Base-by-base conservation (phyloP, 495 filamentous ascomycete genomes). In the Talaromyces adpressus region DNA sequence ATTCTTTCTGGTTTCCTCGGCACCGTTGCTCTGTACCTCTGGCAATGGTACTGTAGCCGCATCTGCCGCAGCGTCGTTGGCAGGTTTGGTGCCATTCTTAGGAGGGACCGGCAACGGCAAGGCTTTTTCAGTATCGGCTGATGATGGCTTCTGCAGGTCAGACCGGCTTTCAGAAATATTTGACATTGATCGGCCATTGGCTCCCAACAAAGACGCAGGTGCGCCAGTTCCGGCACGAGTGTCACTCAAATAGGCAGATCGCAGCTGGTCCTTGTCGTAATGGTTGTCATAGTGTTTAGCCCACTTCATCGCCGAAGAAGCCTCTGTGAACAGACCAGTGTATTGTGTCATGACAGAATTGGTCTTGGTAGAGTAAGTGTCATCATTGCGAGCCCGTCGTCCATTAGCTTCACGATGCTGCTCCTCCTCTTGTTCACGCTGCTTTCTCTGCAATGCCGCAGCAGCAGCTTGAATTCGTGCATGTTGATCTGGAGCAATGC, bases 301-400 rank as follows among this genome's bases (percentile, higher is more conserved):
- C 94, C 94, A 98, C 72, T 97, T 93, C 87, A 98, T 89, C 11
- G 94, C 94, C 25, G 92, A 88, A 16, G 88, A 92, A 18, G 92
- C 95, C 69, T 94, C 94, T 62, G 81, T 93, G 69, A 96, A 75
- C 59, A 98, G 90, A 39, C 85, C 83, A 8, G 93, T 89, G 70
- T 96, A 92, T 47, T 97, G 82, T 12, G 93, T 97, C 68, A 98
- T 83, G 23, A 96, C 85, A 58, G 94, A 98, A 75, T 89, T 93
- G 1, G 94, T 98, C 81, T 92, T 95, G 56, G 83, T 82, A 11
- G 84, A 84, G 60, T 80, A 72, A 0, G 45, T 34, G 45, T 88
- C 85, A 45, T 82, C 73, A 41, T 64, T 65, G 39, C 67, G 27
- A 61, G 67, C 36, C 62, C 63, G 45, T 68, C 70, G 65, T 73